phyloP scores from a whole-genome alignment of 2,329 filamentous ascomycete species.

The Didymella lethalis region DNA sequence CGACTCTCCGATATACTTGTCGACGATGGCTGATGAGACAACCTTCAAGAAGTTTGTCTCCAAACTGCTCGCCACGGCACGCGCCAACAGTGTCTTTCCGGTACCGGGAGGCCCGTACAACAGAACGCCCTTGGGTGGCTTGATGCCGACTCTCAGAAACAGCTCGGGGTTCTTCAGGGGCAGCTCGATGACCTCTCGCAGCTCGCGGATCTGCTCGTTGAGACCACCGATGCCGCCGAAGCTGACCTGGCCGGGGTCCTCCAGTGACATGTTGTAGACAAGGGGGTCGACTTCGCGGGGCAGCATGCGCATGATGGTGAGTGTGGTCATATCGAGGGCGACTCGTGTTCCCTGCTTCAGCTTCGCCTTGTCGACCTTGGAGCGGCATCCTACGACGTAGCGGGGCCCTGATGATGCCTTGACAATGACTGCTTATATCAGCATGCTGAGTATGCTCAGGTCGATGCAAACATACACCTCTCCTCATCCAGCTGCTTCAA shows the following conservation, averaged over 20 bases:
- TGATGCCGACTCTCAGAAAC: conserved; percentile 96
- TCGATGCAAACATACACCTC: conserved; percentile 73
- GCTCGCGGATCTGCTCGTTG: conserved; percentile 97
- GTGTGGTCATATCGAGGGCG: conserved; percentile 97
- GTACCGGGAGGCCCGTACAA: conserved; percentile 96
- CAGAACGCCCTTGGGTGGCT: conserved; percentile 96
- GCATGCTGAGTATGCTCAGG: conserved; percentile 1
- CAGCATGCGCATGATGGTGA: conserved; percentile 99
- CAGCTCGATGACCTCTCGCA: conserved; percentile 96
- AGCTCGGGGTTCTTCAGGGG: conserved; percentile 98
- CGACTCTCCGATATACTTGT: conserved; percentile 99
- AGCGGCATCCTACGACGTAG: conserved; percentile 98
- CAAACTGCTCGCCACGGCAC: conserved; percentile 93
- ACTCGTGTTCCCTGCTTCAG: conserved; percentile 98
- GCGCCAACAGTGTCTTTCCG: conserved; percentile 91
- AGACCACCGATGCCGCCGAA: conserved; percentile 97
- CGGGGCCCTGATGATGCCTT: conserved; percentile 96
- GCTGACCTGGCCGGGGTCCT: conserved; percentile 96
- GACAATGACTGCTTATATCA: conserved; percentile 77
- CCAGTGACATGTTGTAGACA: conserved; percentile 99
- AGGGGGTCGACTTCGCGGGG: conserved; percentile 97
- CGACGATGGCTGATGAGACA: conserved; percentile 97
- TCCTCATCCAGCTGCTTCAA: conserved; percentile 99
- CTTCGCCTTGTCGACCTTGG: conserved; percentile 96
- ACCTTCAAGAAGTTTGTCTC: conserved; percentile 99